Conservation (phyloP, 495 filamentous ascomycete species). For the Oidiodendron maius region DNA sequence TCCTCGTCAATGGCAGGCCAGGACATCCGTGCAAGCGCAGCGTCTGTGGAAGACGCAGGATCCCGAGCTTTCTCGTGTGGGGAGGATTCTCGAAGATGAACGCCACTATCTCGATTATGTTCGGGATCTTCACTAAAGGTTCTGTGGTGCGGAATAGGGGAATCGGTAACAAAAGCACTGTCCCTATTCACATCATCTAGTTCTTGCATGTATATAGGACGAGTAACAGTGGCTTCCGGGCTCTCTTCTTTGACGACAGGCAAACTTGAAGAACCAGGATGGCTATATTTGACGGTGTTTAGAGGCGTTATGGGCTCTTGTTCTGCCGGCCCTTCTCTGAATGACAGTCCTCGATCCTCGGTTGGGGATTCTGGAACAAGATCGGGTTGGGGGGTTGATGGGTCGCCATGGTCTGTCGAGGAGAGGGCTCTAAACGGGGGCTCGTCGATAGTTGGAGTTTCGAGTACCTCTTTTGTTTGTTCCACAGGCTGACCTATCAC, state of each 20-base stretch:
- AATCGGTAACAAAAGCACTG: slow-evolving; percentile 38
- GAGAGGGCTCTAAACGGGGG: background rate
- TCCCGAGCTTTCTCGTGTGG: slow-evolving; percentile 7
- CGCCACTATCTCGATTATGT: slow-evolving; percentile 43
- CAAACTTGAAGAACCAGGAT: slow-evolving; percentile 11
- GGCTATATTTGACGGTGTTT: slow-evolving; percentile 6
- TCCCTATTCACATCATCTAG: slow-evolving; percentile 37
- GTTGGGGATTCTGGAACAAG: background rate
- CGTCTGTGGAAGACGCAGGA: slow-evolving; percentile 40
- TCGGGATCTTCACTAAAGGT: slow-evolving; percentile 21
- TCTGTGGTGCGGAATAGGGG: slow-evolving; percentile 29
- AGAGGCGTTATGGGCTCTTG: background rate
- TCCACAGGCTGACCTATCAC: background rate
- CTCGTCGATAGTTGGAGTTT: background rate
- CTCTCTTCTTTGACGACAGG: slow-evolving; percentile 21
- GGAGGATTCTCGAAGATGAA: slow-evolving; percentile 36
- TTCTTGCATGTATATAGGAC: slow-evolving; percentile 1
- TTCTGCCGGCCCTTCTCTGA: background rate
- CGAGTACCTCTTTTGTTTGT: background rate
- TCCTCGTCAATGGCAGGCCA: slow-evolving; percentile 49
- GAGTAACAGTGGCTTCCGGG: slow-evolving; percentile 1
- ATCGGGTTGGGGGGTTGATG: background rate
- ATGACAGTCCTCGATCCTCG: background rate
- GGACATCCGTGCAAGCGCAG: slow-evolving; percentile 38
- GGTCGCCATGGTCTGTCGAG: too few relatives aligned